Conservation (phyloP, 768 basidiomycete species). For the Lepiota venenata region DNA sequence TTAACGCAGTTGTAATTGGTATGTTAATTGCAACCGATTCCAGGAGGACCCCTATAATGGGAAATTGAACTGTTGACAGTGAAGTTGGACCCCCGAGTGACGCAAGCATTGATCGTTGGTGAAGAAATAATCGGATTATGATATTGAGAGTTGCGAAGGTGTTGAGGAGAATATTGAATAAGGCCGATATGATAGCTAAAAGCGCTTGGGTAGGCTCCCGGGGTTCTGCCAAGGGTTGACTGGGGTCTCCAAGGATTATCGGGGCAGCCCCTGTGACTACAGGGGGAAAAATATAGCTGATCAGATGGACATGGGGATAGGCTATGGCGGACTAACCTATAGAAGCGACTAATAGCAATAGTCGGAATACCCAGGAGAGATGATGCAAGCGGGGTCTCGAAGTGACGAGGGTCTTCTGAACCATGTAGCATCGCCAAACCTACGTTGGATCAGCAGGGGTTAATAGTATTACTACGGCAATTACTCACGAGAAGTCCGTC, state of each 20-base stretch:
- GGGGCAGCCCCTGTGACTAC: not conserved
- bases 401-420: not conserved
- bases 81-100: not conserved
- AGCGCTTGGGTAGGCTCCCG: too few relatives aligned
- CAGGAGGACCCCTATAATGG: not conserved
- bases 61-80: not conserved
- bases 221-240: not conserved
- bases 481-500: not conserved
- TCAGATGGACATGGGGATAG: not conserved
- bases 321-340: not conserved
- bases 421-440: slow-evolving; percentile 10
- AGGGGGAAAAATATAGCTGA: not conserved
- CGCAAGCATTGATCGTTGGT: not conserved
- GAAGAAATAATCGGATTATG: not conserved
- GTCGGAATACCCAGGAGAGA: not conserved
- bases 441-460: not conserved
- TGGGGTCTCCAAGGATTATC: not conserved
- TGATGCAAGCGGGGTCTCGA: not conserved
- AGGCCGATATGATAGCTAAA: not conserved
- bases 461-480: not conserved
- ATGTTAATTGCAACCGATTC: slow-evolving; percentile 2
- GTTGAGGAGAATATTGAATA: not conserved
- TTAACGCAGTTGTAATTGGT: not conserved
- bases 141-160: not conserved
- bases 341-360: not conserved